Evolutionary conservation across 2,329 filamentous ascomycete species (phyloP).

Genomic region (Calonectria pteridis): DNA sequence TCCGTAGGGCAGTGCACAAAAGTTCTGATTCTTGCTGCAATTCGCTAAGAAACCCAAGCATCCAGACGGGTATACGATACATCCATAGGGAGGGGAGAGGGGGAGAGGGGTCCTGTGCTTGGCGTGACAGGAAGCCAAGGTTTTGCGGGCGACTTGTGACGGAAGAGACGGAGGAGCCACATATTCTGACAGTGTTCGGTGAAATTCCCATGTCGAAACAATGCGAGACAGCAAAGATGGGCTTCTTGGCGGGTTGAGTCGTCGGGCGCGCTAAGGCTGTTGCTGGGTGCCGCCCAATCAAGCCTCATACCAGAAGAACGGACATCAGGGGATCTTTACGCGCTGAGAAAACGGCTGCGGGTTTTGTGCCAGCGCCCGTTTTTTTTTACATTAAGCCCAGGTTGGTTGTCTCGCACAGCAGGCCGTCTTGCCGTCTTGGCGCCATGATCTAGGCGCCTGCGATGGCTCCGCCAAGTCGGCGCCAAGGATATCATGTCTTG

Average conservation of each 20-base stretch:
- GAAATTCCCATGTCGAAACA: not conserved
- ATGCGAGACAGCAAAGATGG: not conserved
- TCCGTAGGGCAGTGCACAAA: not conserved
- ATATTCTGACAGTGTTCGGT: not conserved
- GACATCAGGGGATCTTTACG: not conserved
- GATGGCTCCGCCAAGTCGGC: not conserved
- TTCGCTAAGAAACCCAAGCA: not conserved
- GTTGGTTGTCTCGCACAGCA: not conserved
- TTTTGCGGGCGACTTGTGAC: not conserved
- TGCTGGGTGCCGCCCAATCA: not conserved
- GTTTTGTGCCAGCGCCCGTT: not conserved
- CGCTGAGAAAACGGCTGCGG: not conserved
- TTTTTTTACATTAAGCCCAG: not conserved
- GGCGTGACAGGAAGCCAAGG: not conserved
- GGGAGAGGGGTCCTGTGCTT: not conserved
- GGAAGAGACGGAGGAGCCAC: not conserved
- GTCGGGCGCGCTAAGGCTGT: not conserved
- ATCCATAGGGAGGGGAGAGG: not conserved
- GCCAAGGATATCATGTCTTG: slow-evolving; percentile 9
- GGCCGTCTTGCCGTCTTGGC: slow-evolving; percentile 30
- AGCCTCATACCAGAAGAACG: not conserved
- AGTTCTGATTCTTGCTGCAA: not conserved
- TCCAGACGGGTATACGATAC: not conserved
- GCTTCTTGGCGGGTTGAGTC: not conserved
- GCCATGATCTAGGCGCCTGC: not conserved